Evolutionary conservation across 1,284 basidiomycete genomes (phyloP).

Genomic region (Coriolopsis trogii): DNA sequence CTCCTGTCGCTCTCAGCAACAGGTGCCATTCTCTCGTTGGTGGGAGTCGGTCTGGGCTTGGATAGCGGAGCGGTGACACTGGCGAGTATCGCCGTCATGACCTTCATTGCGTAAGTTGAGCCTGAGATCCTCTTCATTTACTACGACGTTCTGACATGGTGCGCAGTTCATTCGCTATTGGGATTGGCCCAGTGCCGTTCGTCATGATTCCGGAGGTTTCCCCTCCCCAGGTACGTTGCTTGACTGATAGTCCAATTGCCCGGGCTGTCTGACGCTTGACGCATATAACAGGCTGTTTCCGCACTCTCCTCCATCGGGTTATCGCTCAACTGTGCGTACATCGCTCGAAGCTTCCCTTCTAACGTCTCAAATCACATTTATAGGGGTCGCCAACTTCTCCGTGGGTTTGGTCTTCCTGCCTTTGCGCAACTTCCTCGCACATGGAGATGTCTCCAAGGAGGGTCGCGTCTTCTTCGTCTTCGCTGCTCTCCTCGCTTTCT

Average conservation of each 20-base stretch:
- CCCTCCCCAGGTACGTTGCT: conserved; percentile 65
- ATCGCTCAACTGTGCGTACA: conserved; percentile 75
- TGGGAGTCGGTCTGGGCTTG: conserved; percentile 74
- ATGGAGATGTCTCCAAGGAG: conserved; percentile 65
- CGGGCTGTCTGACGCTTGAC: conserved; percentile 9
- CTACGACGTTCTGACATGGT: neutral
- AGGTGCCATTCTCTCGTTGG: conserved; percentile 69
- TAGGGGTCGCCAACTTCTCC: conserved; percentile 83
- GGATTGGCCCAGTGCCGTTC: conserved; percentile 92
- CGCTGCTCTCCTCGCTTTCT: conserved; percentile 37
- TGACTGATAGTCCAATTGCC: neutral
- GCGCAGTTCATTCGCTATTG: conserved; percentile 82
- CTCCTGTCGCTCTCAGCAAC: conserved; percentile 59
- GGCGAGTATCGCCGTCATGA: conserved; percentile 77
- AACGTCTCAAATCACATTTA: neutral
- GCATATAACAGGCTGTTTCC: conserved; percentile 68
- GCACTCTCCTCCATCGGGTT: conserved; percentile 83
- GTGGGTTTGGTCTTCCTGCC: conserved; percentile 86
- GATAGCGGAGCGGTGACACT: conserved; percentile 61
- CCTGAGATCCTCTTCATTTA: neutral
- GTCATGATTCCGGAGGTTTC: conserved; percentile 93
- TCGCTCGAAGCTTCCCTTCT: neutral
- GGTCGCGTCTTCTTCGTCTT: conserved; percentile 87
- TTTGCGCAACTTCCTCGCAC: conserved; percentile 72
- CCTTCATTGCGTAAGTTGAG: conserved; percentile 78